Percentiles rank a stretch among this genome's conserved stretches.
These are phyloP conservation scores for Heteromeles arbutifolia DNA, from an alignment of 306 rosid species.

Conservation along the genomic window DNA sequence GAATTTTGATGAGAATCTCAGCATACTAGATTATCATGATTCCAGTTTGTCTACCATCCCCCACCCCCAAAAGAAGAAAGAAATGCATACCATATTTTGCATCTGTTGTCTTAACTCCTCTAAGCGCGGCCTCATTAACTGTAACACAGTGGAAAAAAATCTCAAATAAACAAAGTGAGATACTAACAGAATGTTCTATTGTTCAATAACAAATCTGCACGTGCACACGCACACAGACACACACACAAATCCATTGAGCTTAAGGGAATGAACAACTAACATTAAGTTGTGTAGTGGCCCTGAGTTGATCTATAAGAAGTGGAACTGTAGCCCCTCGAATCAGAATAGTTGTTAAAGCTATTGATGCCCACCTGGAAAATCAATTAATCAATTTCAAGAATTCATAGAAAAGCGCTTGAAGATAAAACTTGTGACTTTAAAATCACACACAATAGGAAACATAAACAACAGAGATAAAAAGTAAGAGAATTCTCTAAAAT, in stretches of 20 bases:
- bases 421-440: background rate
- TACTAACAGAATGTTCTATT: background rate
- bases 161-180: background rate
- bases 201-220: too few relatives aligned
- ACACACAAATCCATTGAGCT: background rate
- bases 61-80: background rate
- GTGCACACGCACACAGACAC: too few relatives aligned
- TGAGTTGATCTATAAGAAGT: constrained; percentile 67
- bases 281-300: constrained; percentile 68
- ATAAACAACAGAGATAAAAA: background rate
- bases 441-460: background rate
- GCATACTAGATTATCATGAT: background rate
- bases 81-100: constrained; percentile 49
- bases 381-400: background rate
- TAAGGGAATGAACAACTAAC: constrained; percentile 40
- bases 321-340: constrained; percentile 71
- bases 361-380: constrained; percentile 75
- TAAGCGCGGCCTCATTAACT: constrained; percentile 72
- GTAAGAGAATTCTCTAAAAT: constrained; percentile 18
- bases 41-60: background rate
- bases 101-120: constrained; percentile 54
- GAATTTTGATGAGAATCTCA: background rate
- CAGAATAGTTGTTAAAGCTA: constrained; percentile 61
- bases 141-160: constrained; percentile 15
- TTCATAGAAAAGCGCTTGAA: background rate